Evolutionary conservation across 1,284 basidiomycete species (phyloP).

Genomic region (Cutaneotrichosporon spelunceum): DNA sequence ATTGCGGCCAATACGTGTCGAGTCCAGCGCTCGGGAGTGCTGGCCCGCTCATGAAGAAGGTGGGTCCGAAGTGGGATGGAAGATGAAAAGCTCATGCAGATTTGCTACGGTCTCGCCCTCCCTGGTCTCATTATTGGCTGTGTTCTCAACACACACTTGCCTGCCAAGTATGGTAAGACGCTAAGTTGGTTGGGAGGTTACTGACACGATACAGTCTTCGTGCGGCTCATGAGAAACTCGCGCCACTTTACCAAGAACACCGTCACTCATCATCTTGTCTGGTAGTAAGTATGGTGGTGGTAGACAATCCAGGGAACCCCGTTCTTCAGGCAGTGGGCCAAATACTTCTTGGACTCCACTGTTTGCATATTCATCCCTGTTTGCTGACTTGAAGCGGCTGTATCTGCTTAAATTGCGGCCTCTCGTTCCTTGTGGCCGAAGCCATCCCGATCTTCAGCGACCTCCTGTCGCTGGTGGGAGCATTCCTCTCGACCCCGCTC

Average conservation of each 20-base stretch:
- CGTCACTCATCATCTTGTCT: constrained; percentile 58
- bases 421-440: constrained; percentile 24
- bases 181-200: neutral
- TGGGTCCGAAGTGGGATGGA: constrained; percentile 4
- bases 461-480: constrained; percentile 16
- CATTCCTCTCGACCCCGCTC: constrained; percentile 12
- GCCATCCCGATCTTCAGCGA: constrained; percentile 22
- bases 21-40: constrained; percentile 51
- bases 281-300: constrained; percentile 50
- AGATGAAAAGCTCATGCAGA: constrained; percentile 36
- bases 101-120: constrained; percentile 42
- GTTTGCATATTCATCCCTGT: too few species aligned
- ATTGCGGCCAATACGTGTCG: constrained; percentile 48
- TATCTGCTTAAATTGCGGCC: constrained; percentile 32
- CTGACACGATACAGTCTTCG: constrained; percentile 23
- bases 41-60: constrained; percentile 47
- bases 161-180: constrained; percentile 6
- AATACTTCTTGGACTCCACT: too few species aligned
- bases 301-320: too few species aligned
- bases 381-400: constrained; percentile 31
- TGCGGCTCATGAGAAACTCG: constrained; percentile 43
- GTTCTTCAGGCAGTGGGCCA: too few species aligned
- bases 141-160: constrained; percentile 30
- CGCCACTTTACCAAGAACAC: constrained; percentile 60
- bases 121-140: constrained; percentile 36